These are phyloP conservation scores for Coprinellus aureogranulatus DNA, from an alignment of 768 basidiomycete genomes.

Conservation along the genomic window DNA sequence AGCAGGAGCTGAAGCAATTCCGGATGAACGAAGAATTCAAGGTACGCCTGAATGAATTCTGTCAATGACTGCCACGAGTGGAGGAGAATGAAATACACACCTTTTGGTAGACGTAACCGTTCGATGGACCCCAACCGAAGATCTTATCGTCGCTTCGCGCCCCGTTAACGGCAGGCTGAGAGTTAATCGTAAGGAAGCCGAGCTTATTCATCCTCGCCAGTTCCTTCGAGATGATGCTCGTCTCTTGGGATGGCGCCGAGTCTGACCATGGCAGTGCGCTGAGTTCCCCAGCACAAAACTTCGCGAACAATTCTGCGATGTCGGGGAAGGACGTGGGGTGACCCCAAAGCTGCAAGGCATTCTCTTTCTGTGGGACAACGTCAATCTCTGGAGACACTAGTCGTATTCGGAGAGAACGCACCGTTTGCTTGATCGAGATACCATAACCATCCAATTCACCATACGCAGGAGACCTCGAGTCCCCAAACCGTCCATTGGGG, in stretches of 20 bases:
- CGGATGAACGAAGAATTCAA: slow-evolving; percentile 91
- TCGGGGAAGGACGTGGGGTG: slow-evolving; percentile 67
- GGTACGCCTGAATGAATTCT: slow-evolving; percentile 66
- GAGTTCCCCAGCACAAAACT: slow-evolving; percentile 76
- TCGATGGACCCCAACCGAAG: slow-evolving; percentile 91
- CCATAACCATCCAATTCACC: slow-evolving; percentile 98
- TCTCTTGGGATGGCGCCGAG: slow-evolving; percentile 81
- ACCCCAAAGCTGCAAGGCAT: slow-evolving; percentile 87
- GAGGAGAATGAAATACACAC: slow-evolving; percentile 31
- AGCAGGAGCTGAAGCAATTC: slow-evolving; percentile 69
- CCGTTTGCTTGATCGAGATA: slow-evolving; percentile 86
- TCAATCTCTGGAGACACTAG: too few species aligned
- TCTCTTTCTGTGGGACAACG: slow-evolving; percentile 69
- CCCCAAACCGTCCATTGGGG: slow-evolving; percentile 98
- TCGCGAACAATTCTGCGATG: slow-evolving; percentile 70
- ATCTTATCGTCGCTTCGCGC: slow-evolving; percentile 78
- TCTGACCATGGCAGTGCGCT: slow-evolving; percentile 93
- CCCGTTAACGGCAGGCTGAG: slow-evolving; percentile 93
- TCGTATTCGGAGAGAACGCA: slow-evolving; percentile 25
- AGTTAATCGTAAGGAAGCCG: slow-evolving; percentile 96
- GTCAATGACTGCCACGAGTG: not conserved
- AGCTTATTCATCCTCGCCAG: slow-evolving; percentile 84
- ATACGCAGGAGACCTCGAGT: slow-evolving; percentile 95
- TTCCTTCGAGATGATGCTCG: slow-evolving; percentile 70
- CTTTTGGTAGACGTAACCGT: slow-evolving; percentile 96